Evolutionary conservation across 1,139 yeast species (phyloP).

Genomic region (Saccharomyces hybrid): DNA sequence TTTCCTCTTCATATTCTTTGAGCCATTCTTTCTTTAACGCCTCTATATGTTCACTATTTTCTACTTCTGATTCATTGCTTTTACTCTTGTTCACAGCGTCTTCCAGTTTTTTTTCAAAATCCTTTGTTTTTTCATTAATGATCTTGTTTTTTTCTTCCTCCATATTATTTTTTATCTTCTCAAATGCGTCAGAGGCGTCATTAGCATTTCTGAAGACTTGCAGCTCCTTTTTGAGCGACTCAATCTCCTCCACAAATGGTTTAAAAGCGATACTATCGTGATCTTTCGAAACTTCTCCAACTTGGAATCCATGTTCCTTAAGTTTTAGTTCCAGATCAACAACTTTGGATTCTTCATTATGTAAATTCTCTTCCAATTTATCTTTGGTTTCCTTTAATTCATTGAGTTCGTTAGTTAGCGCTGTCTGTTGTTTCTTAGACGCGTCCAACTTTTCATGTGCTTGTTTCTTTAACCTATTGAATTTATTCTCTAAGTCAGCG

Average conservation of each 20-base stretch:
- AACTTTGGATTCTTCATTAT: not conserved
- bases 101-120: slow-evolving; percentile 11
- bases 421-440: slow-evolving; percentile 26
- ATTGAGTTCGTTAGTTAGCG: slow-evolving; percentile 6
- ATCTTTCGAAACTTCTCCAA: slow-evolving; percentile 8
- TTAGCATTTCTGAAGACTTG: slow-evolving; percentile 9
- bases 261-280: slow-evolving; percentile 9
- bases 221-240: slow-evolving; percentile 13
- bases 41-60: not conserved
- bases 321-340: slow-evolving; percentile 3
- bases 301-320: slow-evolving; percentile 5
- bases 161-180: slow-evolving; percentile 14
- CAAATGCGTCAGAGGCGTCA: slow-evolving; percentile 6
- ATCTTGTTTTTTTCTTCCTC: slow-evolving; percentile 21
- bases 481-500: slow-evolving; percentile 25
- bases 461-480: slow-evolving; percentile 22
- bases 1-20: slow-evolving; percentile 24
- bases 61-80: not conserved
- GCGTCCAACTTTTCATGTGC: slow-evolving; percentile 34
- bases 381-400: slow-evolving; percentile 13
- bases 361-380: slow-evolving; percentile 9
- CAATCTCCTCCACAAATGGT: slow-evolving; percentile 12
- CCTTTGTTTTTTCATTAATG: slow-evolving; percentile 13
- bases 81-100: slow-evolving; percentile 3
- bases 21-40: slow-evolving; percentile 5